Evolutionary conservation across 2,329 filamentous ascomycete species (phyloP), one percentile per base, ranked within the genome.

Genomic region (Ophiostoma piceae): DNA sequence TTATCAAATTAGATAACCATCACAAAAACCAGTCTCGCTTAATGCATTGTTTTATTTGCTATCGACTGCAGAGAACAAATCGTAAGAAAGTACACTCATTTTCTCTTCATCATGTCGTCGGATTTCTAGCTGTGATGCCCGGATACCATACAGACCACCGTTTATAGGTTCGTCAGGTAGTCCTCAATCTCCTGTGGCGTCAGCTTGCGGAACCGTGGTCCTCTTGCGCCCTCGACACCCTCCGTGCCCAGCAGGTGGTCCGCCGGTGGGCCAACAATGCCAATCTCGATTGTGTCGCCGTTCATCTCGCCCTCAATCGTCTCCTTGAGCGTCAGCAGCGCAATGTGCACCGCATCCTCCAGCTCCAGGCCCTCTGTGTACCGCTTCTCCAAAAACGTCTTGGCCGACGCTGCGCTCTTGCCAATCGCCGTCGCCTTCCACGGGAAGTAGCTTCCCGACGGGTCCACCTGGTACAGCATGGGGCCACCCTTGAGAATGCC

Each of bases 231-330:
- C 77, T 94, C 90, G 12, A 96, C 92, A 72, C 93, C 93, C 80
- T 96, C 93, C 73, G 93, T 91, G 67, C 95, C 95, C 72, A 99
- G 87, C 65, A 99, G 85, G 78, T 97, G 91, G 79, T 99, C 88
- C 75, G 95, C 95, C 70, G 95, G 95, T 64, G 94, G 92, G 37
- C 95, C 95, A 75, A 99, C 92, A 75, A 99, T 98, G 77, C 94
- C 94, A 80, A 99, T 97, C 82, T 99, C 95, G 74, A 99, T 96
- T 41, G 94, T 97, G 79, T 98, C 94, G 73, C 94, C 94, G 75
- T 94, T 98, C 94, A 98, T 98, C 83, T 98, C 95, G 71, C 95
- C 95, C 83, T 98, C 94, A 78, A 99, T 99, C 71, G 95, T 97
- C 85, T 99, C 95, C 86, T 99, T 99, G 79, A 99, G 84, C 35